phyloP scores from a whole-genome alignment of 2,329 filamentous ascomycete species.

The Hypoxylon sp. region DNA sequence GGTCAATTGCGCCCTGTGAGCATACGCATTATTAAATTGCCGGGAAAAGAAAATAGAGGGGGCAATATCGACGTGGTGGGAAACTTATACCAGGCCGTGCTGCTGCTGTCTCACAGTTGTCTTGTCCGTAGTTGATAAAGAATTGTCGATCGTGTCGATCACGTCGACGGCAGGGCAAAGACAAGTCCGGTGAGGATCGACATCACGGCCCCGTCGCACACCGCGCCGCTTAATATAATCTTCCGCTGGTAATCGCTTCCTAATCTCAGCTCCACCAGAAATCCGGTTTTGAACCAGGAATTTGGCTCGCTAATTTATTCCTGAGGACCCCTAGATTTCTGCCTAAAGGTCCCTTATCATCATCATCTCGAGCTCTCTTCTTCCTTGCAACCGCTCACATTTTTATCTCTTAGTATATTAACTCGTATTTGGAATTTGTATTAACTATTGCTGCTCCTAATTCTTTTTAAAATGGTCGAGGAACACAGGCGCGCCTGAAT shows the following conservation, averaged over 20 bases:
- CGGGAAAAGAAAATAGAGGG: slow-evolving; percentile 13
- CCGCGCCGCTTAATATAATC: slow-evolving; percentile 39
- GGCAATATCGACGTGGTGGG: slow-evolving; percentile 28
- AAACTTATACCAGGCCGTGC: slow-evolving; percentile 31
- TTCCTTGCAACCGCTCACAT: slow-evolving; percentile 11
- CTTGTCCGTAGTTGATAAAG: slow-evolving; percentile 17
- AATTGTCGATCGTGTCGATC: slow-evolving; percentile 35
- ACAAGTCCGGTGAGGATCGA: slow-evolving; percentile 37
- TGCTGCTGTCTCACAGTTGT: slow-evolving; percentile 17
- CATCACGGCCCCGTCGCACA: slow-evolving; percentile 35
- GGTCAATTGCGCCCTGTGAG: slow-evolving; percentile 16
- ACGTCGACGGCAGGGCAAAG: slow-evolving; percentile 22
- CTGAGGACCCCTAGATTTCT: slow-evolving; percentile 26
- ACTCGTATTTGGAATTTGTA: slow-evolving; percentile 30
- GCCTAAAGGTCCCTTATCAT: slow-evolving; percentile 36
- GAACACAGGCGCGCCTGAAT: slow-evolving; percentile 31
- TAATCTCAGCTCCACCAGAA: slow-evolving; percentile 29
- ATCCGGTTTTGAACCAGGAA: slow-evolving; percentile 35
- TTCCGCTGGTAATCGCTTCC: slow-evolving; percentile 25
- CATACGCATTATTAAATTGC: slow-evolving; percentile 23
- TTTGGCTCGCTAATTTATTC: slow-evolving; percentile 29
- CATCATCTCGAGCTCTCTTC: slow-evolving; percentile 16
- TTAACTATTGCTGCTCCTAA: slow-evolving; percentile 32
- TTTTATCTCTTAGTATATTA: slow-evolving; percentile 28
- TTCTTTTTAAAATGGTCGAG: slow-evolving; percentile 17